Evolutionary conservation across 116 monocot species (phyloP).

Genomic region (Posidonia oceanica): DNA sequence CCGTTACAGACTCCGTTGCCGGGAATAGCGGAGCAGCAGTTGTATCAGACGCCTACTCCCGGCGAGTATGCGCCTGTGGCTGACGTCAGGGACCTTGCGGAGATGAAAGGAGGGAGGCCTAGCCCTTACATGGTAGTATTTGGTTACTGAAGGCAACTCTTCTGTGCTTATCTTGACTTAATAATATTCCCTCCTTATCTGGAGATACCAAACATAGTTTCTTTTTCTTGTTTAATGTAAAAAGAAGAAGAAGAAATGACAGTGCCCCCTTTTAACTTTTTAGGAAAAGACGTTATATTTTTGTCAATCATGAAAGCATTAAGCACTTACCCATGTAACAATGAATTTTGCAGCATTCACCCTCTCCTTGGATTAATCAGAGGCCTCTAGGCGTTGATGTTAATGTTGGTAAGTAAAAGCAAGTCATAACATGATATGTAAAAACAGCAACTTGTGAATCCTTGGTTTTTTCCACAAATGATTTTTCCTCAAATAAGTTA

Average conservation of each 20-base stretch:
- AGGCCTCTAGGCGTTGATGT: conserved; percentile 85
- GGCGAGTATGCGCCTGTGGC: conserved; percentile 39
- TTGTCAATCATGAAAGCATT: not conserved
- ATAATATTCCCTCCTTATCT: not conserved
- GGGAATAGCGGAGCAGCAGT: conserved; percentile 37
- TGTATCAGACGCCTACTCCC: conserved; percentile 66
- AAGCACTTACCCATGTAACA: not conserved
- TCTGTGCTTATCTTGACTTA: not conserved
- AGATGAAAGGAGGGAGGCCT: conserved; percentile 58
- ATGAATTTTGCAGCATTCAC: conserved; percentile 48
- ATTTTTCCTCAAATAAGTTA: not conserved
- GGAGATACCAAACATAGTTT: too few species aligned
- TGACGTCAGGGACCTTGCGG: conserved; percentile 48
- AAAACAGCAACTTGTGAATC: not conserved
- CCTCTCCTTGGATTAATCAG: conserved; percentile 75
- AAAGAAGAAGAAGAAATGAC: not conserved
- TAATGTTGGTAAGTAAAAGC: conserved; percentile 68
- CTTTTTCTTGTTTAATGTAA: not conserved
- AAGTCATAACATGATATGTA: not conserved
- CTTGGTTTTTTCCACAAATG: not conserved
- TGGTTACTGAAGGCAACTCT: not conserved
- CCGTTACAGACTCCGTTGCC: conserved; percentile 76
- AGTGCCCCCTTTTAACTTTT: not conserved
- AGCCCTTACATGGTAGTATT: conserved; percentile 72
- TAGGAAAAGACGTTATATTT: not conserved